phyloP scores from a whole-genome alignment of 768 basidiomycete species.

The Nidularia pulvinata region DNA sequence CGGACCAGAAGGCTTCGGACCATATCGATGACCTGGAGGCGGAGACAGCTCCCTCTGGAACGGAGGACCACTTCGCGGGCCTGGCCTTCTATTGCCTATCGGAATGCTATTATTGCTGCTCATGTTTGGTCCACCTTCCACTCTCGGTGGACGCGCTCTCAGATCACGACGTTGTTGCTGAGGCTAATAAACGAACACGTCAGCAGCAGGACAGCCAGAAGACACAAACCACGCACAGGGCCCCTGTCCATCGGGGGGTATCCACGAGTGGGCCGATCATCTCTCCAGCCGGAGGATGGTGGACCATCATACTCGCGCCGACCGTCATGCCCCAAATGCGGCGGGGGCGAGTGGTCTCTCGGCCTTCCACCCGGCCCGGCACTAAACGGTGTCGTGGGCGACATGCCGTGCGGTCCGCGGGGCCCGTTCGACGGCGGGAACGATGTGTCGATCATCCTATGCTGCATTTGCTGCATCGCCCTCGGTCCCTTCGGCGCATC shows the following conservation, averaged over 20 bases:
- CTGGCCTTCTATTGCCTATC: constrained; percentile 24
- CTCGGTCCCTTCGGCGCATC: constrained; percentile 19
- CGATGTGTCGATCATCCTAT: too few species aligned
- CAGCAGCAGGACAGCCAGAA: neutral
- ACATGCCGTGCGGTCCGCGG: neutral
- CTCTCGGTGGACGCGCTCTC: neutral
- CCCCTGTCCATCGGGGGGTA: neutral
- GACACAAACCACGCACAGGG: neutral
- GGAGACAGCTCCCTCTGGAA: constrained; percentile 5
- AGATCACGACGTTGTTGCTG: neutral
- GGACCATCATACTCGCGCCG: constrained; percentile 1
- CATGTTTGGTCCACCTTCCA: constrained; percentile 14
- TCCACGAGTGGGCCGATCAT: neutral
- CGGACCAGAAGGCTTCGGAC: neutral
- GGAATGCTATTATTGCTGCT: constrained; percentile 37
- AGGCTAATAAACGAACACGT: neutral
- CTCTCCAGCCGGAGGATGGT: neutral
- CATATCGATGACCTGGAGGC: constrained; percentile 1
- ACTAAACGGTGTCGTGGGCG: constrained; percentile 9
- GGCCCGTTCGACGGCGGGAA: too few species aligned
- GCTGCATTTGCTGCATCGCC: constrained; percentile 17
- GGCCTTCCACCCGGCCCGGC: neutral
- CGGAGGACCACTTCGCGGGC: constrained; percentile 1
- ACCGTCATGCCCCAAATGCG: constrained; percentile 2
- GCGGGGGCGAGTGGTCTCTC: constrained; percentile 15